These are phyloP conservation scores for Penicillium brevicompactum DNA, from an alignment of 2,329 filamentous ascomycete species.

Conservation along the genomic window DNA sequence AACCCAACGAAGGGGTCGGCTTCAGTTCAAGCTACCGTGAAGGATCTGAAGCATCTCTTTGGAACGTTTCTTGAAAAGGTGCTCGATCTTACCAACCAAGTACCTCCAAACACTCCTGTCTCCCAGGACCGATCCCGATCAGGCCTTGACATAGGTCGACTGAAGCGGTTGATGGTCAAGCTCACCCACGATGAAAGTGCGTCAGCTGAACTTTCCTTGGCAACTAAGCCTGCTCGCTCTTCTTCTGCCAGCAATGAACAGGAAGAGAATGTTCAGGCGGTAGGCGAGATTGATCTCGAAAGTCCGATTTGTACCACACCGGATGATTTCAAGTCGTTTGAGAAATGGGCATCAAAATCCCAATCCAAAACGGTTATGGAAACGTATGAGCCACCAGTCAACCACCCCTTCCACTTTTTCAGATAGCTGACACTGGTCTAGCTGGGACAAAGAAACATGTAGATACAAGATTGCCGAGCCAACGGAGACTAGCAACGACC, in stretches of 20 bases:
- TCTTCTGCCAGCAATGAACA: background rate
- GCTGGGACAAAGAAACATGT: conserved; percentile 29
- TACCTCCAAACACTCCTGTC: conserved; percentile 14
- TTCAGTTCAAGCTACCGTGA: background rate
- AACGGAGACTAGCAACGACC: conserved; percentile 13
- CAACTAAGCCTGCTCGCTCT: conserved; percentile 7
- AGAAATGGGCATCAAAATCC: conserved; percentile 20
- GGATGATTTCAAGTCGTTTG: conserved; percentile 17
- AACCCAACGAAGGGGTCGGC: conserved; percentile 2
- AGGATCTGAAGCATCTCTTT: conserved; percentile 13
- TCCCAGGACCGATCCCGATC: conserved; percentile 9
- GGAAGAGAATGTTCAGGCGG: background rate
- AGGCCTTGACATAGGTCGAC: conserved; percentile 8
- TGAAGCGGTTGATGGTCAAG: conserved; percentile 10
- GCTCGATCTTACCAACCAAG: conserved; percentile 6
- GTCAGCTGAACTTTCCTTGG: background rate
- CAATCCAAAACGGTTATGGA: conserved; percentile 24
- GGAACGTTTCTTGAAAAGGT: conserved; percentile 7
- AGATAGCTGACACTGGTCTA: conserved; percentile 15
- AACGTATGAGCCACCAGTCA: conserved; percentile 18
- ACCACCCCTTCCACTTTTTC: conserved; percentile 9
- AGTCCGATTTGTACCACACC: conserved; percentile 13
- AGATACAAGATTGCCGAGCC: conserved; percentile 33
- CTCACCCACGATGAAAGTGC: background rate
- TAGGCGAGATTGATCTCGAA: conserved; percentile 5